These are phyloP conservation scores for Onygenales sp. DNA, from an alignment of 2,329 filamentous ascomycete genomes.

Conservation along the genomic window DNA sequence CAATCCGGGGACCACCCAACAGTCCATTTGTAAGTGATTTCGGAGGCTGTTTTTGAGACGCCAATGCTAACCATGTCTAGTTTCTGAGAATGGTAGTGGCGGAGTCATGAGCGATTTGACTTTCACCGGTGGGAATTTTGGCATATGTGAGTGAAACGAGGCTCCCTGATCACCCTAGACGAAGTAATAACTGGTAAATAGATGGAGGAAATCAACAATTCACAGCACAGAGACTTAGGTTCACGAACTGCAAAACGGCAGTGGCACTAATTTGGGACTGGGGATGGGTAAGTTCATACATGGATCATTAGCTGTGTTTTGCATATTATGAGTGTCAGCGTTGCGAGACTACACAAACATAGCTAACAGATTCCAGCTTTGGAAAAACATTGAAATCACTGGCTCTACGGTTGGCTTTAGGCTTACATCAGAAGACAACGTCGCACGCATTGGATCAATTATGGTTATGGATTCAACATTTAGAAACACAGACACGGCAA, in stretches of 20 bases:
- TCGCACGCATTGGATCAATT: background rate
- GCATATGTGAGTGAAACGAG: background rate
- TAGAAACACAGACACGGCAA: background rate
- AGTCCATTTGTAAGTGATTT: background rate
- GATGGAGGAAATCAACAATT: constrained; percentile 3
- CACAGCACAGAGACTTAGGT: constrained; percentile 1
- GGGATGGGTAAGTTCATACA: constrained; percentile 1
- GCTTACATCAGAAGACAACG: constrained; percentile 1
- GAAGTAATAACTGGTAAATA: background rate
- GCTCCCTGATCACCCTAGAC: background rate
- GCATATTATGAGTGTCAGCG: background rate
- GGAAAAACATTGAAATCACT: constrained; percentile 3
- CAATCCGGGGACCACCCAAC: background rate
- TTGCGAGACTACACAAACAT: background rate
- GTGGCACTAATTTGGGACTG: constrained; percentile 1
- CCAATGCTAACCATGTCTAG: background rate
- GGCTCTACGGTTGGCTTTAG: constrained; percentile 1
- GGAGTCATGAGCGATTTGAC: constrained; percentile 1
- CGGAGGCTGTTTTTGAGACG: background rate
- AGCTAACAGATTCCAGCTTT: background rate
- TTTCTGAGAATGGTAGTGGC: constrained; percentile 3
- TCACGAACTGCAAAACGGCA: constrained; percentile 1
- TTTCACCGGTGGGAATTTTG: constrained; percentile 1
- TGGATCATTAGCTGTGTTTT: background rate
- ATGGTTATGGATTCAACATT: constrained; percentile 3